Evolutionary conservation across 371 early-diverging fungal genomes (phyloP).

Genomic region (Circinella umbellata): DNA sequence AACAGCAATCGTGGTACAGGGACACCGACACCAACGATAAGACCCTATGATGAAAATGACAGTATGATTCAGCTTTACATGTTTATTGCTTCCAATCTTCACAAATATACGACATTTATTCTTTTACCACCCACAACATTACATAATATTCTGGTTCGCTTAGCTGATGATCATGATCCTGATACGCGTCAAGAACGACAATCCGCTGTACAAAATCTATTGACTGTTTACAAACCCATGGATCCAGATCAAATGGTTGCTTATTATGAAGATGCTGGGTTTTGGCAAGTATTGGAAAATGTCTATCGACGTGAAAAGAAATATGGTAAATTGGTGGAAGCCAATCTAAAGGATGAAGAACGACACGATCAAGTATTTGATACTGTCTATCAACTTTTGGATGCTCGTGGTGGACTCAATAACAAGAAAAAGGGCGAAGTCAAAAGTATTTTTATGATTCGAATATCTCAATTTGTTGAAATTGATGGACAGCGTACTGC

Average conservation of each 20-base stretch:
- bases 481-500: conserved; percentile 73
- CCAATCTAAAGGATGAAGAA: conserved; percentile 72
- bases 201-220: conserved; percentile 65
- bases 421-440: conserved; percentile 62
- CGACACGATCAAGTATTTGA: conserved; percentile 62
- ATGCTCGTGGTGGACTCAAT: conserved; percentile 48
- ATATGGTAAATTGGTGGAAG: conserved; percentile 69
- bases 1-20: conserved; percentile 26
- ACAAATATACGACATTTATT: conserved; percentile 68
- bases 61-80: conserved; percentile 65
- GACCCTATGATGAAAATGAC: conserved; percentile 25
- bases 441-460: conserved; percentile 62
- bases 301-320: conserved; percentile 65
- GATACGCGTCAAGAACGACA: conserved; percentile 69
- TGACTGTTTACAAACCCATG: conserved; percentile 65
- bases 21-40: conserved; percentile 9
- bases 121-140: conserved; percentile 61
- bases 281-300: conserved; percentile 76
- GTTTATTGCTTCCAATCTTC: conserved; percentile 71
- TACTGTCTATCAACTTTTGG: conserved; percentile 60
- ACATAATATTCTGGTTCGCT: conserved; percentile 61
- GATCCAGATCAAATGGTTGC: conserved; percentile 61
- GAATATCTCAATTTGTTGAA: conserved; percentile 70
- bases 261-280: conserved; percentile 68
- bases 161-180: conserved; percentile 59